phyloP scores from a whole-genome alignment of 176 grass and related monocot genomes.

The Tillandsia fasciculata region DNA sequence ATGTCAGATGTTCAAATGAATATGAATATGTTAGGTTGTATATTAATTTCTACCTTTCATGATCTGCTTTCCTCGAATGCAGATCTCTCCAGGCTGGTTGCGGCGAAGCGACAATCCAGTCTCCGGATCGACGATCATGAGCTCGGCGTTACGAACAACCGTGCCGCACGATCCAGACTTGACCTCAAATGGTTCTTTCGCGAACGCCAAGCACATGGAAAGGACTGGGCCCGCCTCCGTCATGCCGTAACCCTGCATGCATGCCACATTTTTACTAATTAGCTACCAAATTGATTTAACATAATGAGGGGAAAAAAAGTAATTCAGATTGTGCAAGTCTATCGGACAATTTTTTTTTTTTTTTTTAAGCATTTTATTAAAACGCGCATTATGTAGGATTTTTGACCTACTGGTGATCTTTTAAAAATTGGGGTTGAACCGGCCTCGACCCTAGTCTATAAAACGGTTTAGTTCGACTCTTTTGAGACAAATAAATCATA shows the following conservation, averaged over 20 bases:
- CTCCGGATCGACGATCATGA: slow-evolving; percentile 57
- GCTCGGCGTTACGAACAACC: slow-evolving; percentile 64
- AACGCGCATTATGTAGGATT: too few relatives aligned
- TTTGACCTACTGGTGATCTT: too few relatives aligned
- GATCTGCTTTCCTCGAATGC: slow-evolving; percentile 61
- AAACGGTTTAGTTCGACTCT: too few relatives aligned
- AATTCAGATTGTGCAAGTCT: too few relatives aligned
- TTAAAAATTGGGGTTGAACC: too few relatives aligned
- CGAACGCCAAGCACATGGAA: slow-evolving; percentile 65
- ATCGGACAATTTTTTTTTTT: too few relatives aligned
- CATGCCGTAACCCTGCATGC: slow-evolving; percentile 65
- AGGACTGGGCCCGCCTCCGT: slow-evolving; percentile 69
- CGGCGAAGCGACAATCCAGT: slow-evolving; percentile 33
- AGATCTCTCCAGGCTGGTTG: slow-evolving; percentile 51
- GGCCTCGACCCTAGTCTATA: too few relatives aligned
- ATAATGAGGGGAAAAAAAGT: too few relatives aligned
- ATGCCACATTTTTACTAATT: background rate
- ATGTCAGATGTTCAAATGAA: too few relatives aligned
- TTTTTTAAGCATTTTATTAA: too few relatives aligned
- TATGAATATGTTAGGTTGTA: too few relatives aligned
- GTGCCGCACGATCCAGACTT: slow-evolving; percentile 66
- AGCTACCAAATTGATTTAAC: background rate
- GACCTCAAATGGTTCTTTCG: slow-evolving; percentile 51
- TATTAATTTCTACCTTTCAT: slow-evolving; percentile 50
- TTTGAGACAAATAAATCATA: too few relatives aligned